Evolutionary conservation across 2,329 filamentous ascomycete species (phyloP).

Genomic region (Aspergillus carbonarius): DNA sequence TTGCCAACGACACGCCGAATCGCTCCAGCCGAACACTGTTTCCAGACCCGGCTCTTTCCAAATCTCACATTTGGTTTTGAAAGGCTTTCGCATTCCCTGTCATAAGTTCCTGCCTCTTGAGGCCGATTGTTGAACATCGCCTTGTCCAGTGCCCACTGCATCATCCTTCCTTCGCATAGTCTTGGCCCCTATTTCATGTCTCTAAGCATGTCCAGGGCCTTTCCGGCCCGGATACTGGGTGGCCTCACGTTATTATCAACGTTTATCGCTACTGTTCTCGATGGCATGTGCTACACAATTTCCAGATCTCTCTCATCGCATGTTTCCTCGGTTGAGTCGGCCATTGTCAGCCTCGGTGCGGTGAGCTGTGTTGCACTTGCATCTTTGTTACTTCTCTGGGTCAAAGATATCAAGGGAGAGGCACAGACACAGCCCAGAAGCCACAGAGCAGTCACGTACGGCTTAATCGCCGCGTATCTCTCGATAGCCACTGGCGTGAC

Average conservation of each 20-base stretch:
- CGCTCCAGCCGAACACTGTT: neutral
- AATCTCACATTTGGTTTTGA: neutral
- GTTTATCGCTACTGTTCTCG: slow-evolving; percentile 28
- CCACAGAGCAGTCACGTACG: slow-evolving; percentile 23
- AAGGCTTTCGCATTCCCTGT: neutral
- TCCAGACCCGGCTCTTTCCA: neutral
- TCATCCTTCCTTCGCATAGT: neutral
- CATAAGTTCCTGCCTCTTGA: neutral
- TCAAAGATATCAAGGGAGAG: slow-evolving; percentile 18
- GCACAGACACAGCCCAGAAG: slow-evolving; percentile 10
- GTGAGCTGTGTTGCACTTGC: slow-evolving; percentile 25
- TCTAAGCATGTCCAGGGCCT: slow-evolving; percentile 10
- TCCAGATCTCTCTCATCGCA: slow-evolving; percentile 20
- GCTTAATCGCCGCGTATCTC: slow-evolving; percentile 25
- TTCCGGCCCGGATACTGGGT: slow-evolving; percentile 25
- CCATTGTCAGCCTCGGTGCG: slow-evolving; percentile 25
- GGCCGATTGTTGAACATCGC: neutral
- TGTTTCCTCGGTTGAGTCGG: slow-evolving; percentile 22
- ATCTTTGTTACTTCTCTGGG: slow-evolving; percentile 20
- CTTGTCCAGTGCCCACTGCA: neutral
- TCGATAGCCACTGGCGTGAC: slow-evolving; percentile 25
- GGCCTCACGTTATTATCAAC: slow-evolving; percentile 24
- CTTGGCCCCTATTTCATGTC: neutral
- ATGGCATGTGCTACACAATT: slow-evolving; percentile 29
- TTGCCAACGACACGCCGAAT: neutral